Conservation (phyloP, 192 early-diverging fungal species). For the Entomortierella parvispora region DNA sequence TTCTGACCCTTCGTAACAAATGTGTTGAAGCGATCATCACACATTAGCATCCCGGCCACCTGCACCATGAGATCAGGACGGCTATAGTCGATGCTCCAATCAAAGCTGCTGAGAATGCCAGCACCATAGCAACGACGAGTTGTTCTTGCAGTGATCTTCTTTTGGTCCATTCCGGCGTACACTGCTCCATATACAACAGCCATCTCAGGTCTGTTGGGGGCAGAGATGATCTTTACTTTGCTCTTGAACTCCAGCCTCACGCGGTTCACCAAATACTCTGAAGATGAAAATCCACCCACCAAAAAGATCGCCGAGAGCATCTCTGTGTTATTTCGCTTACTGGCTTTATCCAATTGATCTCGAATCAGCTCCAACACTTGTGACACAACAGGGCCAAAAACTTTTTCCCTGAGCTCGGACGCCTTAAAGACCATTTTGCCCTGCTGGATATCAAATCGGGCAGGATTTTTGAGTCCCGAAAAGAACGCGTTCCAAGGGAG, state of each 20-base stretch:
- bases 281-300: constrained; percentile 61
- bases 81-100: constrained; percentile 11
- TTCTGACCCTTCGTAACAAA: constrained; percentile 21
- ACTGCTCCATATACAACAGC: constrained; percentile 63
- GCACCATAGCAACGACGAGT: constrained; percentile 33
- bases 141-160: constrained; percentile 14
- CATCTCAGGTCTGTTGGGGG: constrained; percentile 43
- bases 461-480: neutral
- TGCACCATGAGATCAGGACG: neutral
- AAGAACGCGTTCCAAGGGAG: constrained; percentile 11
- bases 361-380: constrained; percentile 12
- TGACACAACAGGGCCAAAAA: constrained; percentile 10
- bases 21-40: constrained; percentile 14
- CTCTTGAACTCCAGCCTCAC: constrained; percentile 47
- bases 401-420: constrained; percentile 2
- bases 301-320: constrained; percentile 59
- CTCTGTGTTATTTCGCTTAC: constrained; percentile 15
- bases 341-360: constrained; percentile 14
- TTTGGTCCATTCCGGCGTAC: constrained; percentile 56
- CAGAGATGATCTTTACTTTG: constrained; percentile 47
- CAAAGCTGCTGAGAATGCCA: neutral
- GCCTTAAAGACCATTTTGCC: constrained; percentile 5
- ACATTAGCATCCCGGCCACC: neutral
- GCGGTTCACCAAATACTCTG: constrained; percentile 54
- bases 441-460: constrained; percentile 3